Conservation (phyloP, 768 basidiomycete species). For the Leccinum variicolor region DNA sequence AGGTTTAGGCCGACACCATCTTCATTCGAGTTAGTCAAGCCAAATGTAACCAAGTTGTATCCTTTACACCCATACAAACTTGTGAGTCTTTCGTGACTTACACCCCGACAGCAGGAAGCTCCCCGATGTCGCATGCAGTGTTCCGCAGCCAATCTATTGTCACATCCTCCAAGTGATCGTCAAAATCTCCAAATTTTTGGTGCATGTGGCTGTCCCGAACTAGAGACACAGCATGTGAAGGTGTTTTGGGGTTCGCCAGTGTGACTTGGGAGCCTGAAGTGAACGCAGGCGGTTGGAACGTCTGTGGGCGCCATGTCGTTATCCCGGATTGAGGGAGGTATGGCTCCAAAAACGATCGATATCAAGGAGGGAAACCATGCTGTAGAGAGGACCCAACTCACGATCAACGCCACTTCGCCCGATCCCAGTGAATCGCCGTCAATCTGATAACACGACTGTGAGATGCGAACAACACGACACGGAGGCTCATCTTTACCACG, state of each 20-base stretch:
- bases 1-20: too few relatives aligned
- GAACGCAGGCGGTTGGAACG: conserved; percentile 41
- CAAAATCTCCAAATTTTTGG: conserved; percentile 70
- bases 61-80: background rate
- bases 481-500: conserved; percentile 46
- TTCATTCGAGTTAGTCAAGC: background rate
- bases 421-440: conserved; percentile 58
- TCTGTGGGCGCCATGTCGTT: conserved; percentile 47
- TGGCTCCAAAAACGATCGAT: conserved; percentile 37
- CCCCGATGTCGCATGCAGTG: conserved; percentile 26
- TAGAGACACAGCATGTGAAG: conserved; percentile 44
- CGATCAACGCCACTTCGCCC: conserved; percentile 52
- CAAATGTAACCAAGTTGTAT: background rate
- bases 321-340: conserved; percentile 42
- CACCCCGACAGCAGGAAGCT: conserved; percentile 8
- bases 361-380: background rate
- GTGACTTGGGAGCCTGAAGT: conserved; percentile 43
- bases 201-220: conserved; percentile 52
- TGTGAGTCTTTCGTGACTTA: background rate
- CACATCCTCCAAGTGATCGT: conserved; percentile 78
- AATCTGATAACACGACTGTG: conserved; percentile 37
- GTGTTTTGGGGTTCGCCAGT: conserved; percentile 43
- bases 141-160: conserved; percentile 49
- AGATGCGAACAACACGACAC: conserved; percentile 3
- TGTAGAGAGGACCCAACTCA: conserved; percentile 33